phyloP scores from a whole-genome alignment of 352 stramenopile genomes.

The Pythium phragmiticola region DNA sequence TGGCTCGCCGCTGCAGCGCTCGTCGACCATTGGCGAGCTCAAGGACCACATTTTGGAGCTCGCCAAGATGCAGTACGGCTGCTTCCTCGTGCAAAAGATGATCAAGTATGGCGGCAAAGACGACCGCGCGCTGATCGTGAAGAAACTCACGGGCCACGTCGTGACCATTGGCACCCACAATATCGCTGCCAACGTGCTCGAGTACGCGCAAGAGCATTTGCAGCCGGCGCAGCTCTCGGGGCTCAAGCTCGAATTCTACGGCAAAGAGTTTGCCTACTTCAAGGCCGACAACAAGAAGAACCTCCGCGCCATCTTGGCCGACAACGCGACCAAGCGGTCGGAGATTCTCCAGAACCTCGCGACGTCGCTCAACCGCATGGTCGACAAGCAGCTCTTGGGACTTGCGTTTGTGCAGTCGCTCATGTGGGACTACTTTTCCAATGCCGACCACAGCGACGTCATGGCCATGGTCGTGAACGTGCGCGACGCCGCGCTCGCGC shows the following conservation, averaged over 20 bases:
- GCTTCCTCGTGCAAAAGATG: constrained; percentile 97
- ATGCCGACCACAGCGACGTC: constrained; percentile 76
- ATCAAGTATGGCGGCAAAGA: constrained; percentile 92
- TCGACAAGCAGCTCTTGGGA: constrained; percentile 87
- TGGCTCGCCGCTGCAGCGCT: constrained; percentile 86
- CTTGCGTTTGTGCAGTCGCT: constrained; percentile 88
- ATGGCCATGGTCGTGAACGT: constrained; percentile 87
- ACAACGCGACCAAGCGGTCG: constrained; percentile 65
- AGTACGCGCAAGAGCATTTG: constrained; percentile 88
- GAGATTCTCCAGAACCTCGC: constrained; percentile 75
- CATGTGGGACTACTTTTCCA: constrained; percentile 88
- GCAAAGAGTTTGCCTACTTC: constrained; percentile 89
- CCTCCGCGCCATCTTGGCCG: constrained; percentile 62
- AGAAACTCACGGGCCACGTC: constrained; percentile 93
- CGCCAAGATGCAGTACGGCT: constrained; percentile 96
- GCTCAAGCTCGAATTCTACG: constrained; percentile 89
- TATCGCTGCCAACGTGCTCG: constrained; percentile 91
- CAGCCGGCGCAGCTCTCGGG: constrained; percentile 85
- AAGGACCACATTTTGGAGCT: constrained; percentile 92
- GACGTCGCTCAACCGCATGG: constrained; percentile 80
- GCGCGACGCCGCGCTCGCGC: constrained; percentile 77
- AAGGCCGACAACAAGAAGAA: constrained; percentile 84
- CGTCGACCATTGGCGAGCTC: constrained; percentile 89
- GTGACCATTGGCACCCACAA: constrained; percentile 94
- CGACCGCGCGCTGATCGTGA: constrained; percentile 77